Percentiles rank a stretch among this genome's conserved stretches.
Conservation (phyloP, 495 filamentous ascomycete genomes). For the Parmelia sp. region DNA sequence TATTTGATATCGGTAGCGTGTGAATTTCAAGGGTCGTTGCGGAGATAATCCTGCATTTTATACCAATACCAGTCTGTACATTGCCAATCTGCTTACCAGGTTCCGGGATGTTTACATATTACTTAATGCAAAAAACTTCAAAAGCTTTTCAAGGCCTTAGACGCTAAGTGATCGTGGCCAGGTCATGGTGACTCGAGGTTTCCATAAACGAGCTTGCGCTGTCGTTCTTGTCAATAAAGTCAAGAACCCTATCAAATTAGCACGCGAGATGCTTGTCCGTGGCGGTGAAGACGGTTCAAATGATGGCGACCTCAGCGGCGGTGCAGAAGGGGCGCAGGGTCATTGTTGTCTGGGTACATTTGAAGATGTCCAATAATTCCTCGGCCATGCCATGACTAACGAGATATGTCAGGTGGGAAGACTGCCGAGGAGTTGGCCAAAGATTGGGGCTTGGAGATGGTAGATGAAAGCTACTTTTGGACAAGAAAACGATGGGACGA, state of each 20-base stretch:
- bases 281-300: constrained; percentile 35
- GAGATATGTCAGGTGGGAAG: too few species aligned
- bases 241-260: constrained; percentile 73
- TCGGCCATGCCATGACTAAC: too few species aligned
- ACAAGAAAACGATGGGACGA: constrained; percentile 77
- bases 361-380: too few species aligned
- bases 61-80: not conserved
- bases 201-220: constrained; percentile 67
- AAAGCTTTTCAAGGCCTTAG: too few species aligned
- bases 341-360: constrained; percentile 41
- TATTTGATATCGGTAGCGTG: not conserved
- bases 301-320: constrained; percentile 58
- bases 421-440: constrained; percentile 63
- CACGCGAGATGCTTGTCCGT: constrained; percentile 60
- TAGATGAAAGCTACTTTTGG: constrained; percentile 67
- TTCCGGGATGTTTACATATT: too few species aligned
- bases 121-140: not conserved
- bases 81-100: not conserved
- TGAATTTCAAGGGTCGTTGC: too few species aligned
- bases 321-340: constrained; percentile 56
- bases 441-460: constrained; percentile 69
- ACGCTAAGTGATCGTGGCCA: constrained; percentile 4
- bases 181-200: constrained; percentile 69
- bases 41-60: too few species aligned
- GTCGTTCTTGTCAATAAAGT: constrained; percentile 65